Conservation (phyloP, 2,329 filamentous ascomycete species). For the Ceratocystis alfenasii region DNA sequence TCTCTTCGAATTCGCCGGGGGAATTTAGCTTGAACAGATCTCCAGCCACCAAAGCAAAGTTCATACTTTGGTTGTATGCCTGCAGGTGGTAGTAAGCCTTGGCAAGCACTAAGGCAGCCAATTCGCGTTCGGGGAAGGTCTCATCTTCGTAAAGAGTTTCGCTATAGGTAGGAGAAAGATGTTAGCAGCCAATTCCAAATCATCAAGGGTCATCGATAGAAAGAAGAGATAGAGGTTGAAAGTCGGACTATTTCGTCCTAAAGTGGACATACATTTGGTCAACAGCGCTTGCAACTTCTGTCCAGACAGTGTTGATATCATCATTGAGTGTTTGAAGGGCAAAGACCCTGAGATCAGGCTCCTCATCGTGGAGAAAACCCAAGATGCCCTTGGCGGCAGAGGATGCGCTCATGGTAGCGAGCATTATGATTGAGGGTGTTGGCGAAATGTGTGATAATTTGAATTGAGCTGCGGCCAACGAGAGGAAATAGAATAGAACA, state of each 20-base stretch:
- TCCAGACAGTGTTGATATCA: slow-evolving; percentile 95
- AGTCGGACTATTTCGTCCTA: not conserved
- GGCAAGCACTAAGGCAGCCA: slow-evolving; percentile 85
- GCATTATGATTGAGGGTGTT: slow-evolving; percentile 48
- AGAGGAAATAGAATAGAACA: not conserved
- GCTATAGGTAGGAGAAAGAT: slow-evolving; percentile 37
- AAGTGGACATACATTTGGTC: slow-evolving; percentile 64
- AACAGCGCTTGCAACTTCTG: slow-evolving; percentile 83
- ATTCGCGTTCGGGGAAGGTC: slow-evolving; percentile 79
- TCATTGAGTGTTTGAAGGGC: slow-evolving; percentile 91
- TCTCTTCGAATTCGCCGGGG: slow-evolving; percentile 93
- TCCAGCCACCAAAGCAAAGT: slow-evolving; percentile 86
- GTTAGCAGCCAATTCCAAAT: not conserved
- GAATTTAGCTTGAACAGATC: slow-evolving; percentile 89
- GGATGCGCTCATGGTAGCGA: slow-evolving; percentile 81
- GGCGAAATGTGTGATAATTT: not conserved
- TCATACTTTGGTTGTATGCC: slow-evolving; percentile 99
- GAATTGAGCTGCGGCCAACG: not conserved
- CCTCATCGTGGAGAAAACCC: slow-evolving; percentile 89
- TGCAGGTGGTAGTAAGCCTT: slow-evolving; percentile 99
- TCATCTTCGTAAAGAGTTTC: slow-evolving; percentile 97
- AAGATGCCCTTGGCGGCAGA: slow-evolving; percentile 90
- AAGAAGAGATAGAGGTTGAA: slow-evolving; percentile 11
- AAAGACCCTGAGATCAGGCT: slow-evolving; percentile 87
- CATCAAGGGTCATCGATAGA: not conserved